These are phyloP conservation scores for Hibiscus mutabilis DNA, from an alignment of 345 rosid genomes.

Conservation along the genomic window DNA sequence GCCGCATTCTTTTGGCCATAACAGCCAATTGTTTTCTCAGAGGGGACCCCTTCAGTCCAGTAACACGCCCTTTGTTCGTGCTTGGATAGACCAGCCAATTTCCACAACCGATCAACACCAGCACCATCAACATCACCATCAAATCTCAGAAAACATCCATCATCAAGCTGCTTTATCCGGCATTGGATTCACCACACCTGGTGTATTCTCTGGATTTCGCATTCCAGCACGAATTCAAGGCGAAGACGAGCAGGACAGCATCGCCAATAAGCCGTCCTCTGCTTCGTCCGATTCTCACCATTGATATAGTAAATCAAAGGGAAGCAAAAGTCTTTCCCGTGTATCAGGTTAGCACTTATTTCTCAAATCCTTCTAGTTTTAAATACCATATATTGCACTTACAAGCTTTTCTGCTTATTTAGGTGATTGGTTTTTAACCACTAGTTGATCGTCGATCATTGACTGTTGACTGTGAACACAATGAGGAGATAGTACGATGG, in stretches of 20 bases:
- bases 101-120: constrained; percentile 36
- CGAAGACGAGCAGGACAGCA: constrained; percentile 72
- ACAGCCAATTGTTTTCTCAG: constrained; percentile 57
- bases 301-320: constrained; percentile 27
- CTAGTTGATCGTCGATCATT: not conserved
- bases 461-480: constrained; percentile 5
- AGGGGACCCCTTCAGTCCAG: constrained; percentile 99
- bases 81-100: constrained; percentile 63
- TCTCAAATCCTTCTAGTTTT: not conserved
- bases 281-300: constrained; percentile 80
- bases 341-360: constrained; percentile 31
- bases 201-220: constrained; percentile 68
- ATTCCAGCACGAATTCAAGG: constrained; percentile 94
- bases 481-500: constrained; percentile 13
- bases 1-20: constrained; percentile 56
- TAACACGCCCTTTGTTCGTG: constrained; percentile 65
- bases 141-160: constrained; percentile 33
- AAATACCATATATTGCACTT: not conserved
- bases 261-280: constrained; percentile 67
- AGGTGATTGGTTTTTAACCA: constrained; percentile 16
- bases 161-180: constrained; percentile 44
- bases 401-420: not conserved
- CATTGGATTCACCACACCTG: constrained; percentile 42
- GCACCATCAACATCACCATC: constrained; percentile 36
- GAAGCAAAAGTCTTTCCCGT: constrained; percentile 23